Base-by-base conservation (phyloP, 106 monocot genomes). In the Vanilla planifolia region DNA sequence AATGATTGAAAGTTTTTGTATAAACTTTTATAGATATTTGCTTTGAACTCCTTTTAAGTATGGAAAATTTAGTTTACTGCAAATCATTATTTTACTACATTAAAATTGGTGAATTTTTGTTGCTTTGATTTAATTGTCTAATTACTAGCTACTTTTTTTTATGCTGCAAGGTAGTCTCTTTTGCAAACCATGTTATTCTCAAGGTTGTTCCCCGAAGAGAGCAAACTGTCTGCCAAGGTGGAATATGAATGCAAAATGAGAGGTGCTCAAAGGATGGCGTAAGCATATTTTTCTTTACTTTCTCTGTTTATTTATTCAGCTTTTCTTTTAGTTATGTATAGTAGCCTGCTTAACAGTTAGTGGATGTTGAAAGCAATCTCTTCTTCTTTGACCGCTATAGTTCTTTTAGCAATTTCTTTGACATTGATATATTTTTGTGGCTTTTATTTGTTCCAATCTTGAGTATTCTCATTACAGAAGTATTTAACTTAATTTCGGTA, bases 181-280 rank as follows among this genome's bases (percentile, higher is more conserved):
- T 55, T 98, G 66, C 96, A 98, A 82, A 88, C 91, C 10, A 91
- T 98, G 96, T 21, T 98, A 73, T 68, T 84, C 67, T 98, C 96
- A 44, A 86, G 64, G 69, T 65, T 62, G 19, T 59, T 39, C 57
- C 80, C 78, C 53, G 79, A 91, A 34, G 96, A 98, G 61, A 82
- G 77, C 71, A 79, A 71, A 59, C 71, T 98, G 16, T 58, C 96
- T 23, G 87, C 96, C 16, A 98, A 82, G 66, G 70, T 98, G 52
- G 96, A 98, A 59, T 98, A 61, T 66, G 91, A 98, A 69, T 98
- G 96, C 81, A 98, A 87, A 71, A 98, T 98, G 77, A 81, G 91
- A 81, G 91, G 96, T 69, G 96, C 96, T 24, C 87, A 98, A 68
- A 87, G 91, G 72, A 87, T 98, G 96, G 91, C 87, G 87, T 95